These are phyloP conservation scores for Aspergillus cavernicola DNA, from an alignment of 495 filamentous ascomycete genomes.

Conservation along the genomic window DNA sequence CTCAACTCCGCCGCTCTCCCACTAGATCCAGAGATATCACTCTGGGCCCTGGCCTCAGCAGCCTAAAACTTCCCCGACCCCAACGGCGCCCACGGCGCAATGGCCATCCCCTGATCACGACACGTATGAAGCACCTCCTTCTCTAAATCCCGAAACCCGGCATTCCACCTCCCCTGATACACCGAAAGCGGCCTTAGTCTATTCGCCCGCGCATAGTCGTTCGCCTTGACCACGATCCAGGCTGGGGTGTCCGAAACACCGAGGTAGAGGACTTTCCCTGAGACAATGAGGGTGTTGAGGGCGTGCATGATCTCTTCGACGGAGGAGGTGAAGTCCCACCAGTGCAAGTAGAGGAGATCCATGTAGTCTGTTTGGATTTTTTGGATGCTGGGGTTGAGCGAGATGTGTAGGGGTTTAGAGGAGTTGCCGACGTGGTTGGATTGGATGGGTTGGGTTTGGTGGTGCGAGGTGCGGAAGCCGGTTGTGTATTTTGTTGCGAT, in stretches of 20 bases:
- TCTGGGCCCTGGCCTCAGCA: slow-evolving; percentile 13
- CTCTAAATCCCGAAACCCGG: slow-evolving; percentile 26
- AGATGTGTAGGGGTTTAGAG: slow-evolving; percentile 37
- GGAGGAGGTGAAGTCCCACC: slow-evolving; percentile 44
- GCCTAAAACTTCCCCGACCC: slow-evolving; percentile 23
- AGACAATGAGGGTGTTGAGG: slow-evolving; percentile 33
- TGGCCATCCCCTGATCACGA: slow-evolving; percentile 5
- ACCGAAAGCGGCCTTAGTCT: neutral
- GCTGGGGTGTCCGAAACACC: slow-evolving; percentile 42
- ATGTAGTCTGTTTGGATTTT: slow-evolving; percentile 67
- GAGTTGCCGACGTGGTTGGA: slow-evolving; percentile 58
- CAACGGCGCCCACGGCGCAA: slow-evolving; percentile 6
- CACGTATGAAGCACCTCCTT: slow-evolving; percentile 35
- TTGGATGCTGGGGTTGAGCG: slow-evolving; percentile 50
- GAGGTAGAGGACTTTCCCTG: slow-evolving; percentile 47
- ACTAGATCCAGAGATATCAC: too few relatives aligned
- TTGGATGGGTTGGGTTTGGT: neutral
- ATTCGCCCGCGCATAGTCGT: slow-evolving; percentile 32
- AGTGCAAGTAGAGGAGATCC: slow-evolving; percentile 45
- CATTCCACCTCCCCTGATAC: slow-evolving; percentile 52
- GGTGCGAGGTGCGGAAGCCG: slow-evolving; percentile 18
- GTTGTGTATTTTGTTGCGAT: slow-evolving; percentile 70
- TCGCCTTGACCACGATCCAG: too few relatives aligned
- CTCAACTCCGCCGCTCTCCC: slow-evolving; percentile 31
- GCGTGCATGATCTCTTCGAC: slow-evolving; percentile 44